Evolutionary conservation across 306 rosid genomes (phyloP), one percentile per base, ranked within the genome.

Genomic region (Abrus pulchellus): DNA sequence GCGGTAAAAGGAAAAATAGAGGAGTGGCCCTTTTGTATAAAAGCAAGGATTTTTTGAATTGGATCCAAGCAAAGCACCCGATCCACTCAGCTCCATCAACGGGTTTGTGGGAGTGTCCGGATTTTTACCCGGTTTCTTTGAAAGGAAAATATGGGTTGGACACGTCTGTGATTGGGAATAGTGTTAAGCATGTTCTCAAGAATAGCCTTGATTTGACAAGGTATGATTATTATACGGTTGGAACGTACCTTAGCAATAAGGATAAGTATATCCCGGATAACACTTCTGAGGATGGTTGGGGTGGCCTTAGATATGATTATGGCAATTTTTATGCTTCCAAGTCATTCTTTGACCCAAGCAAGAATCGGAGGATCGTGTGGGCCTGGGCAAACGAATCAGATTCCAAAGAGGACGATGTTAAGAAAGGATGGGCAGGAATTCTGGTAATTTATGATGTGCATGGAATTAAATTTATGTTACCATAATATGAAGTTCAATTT

Each of bases 361-460:
- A 82, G 82, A 86, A 77, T 13, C 28, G 98, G 47, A 91, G 98
- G 71, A 83, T 95, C 41, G 44, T 95, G 80, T 93, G 94, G 98
- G 98, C 90, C 0, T 95, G 99, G 99, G 96, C 96, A 7, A 95
- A 95, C 34, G 98, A 93, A 73, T 95, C 99, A 0, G 97, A 95
- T 64, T 30, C 79, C 0, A 0, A 30, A 5, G 5, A 54, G 0
- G 81, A 83, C 0, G 96, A 91, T 80, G 68, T 75, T 9, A 13
- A 47, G 3, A 95, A 95, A 77, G 97, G 98, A 83, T 95, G 99
- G 99, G 93, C 97, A 0, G 97, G 99, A 57, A 80, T 95, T 77
- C 97, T 87, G 95, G 97, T 92, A 71, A 1, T 9, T 68, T 61
- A 38, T 68, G 50, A 38, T 30, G n/a, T 29, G 2, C 55, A 10